These are phyloP conservation scores for Penicillium egyptiacum DNA, from an alignment of 495 filamentous ascomycete genomes.

Conservation along the genomic window DNA sequence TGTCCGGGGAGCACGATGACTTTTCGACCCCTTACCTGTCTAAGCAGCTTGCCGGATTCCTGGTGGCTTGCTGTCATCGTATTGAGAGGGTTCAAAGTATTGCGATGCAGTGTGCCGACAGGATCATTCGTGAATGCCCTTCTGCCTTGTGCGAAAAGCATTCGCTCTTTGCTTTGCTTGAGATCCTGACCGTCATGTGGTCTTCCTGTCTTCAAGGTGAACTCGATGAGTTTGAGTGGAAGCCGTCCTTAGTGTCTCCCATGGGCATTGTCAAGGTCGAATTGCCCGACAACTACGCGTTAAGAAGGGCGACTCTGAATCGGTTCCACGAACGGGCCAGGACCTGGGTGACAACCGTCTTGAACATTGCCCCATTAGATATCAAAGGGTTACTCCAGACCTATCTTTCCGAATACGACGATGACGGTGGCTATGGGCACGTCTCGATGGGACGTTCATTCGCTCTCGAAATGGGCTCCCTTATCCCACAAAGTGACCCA, in stretches of 20 bases:
- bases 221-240: slow-evolving; percentile 88
- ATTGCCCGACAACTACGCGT: slow-evolving; percentile 82
- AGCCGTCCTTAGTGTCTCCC: slow-evolving; percentile 71
- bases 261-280: slow-evolving; percentile 78
- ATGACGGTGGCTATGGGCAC: slow-evolving; percentile 82
- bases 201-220: slow-evolving; percentile 89
- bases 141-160: slow-evolving; percentile 86
- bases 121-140: slow-evolving; percentile 77
- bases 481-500: slow-evolving; percentile 86
- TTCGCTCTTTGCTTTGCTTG: slow-evolving; percentile 87
- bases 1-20: slow-evolving; percentile 64
- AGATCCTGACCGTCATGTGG: slow-evolving; percentile 93
- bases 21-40: slow-evolving; percentile 87
- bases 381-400: slow-evolving; percentile 92
- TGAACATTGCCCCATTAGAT: slow-evolving; percentile 88
- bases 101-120: slow-evolving; percentile 77
- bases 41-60: slow-evolving; percentile 77
- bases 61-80: slow-evolving; percentile 87
- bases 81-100: slow-evolving; percentile 85
- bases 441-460: slow-evolving; percentile 94
- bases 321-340: slow-evolving; percentile 75
- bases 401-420: slow-evolving; percentile 90
- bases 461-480: slow-evolving; percentile 85
- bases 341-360: slow-evolving; percentile 71
- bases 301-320: slow-evolving; percentile 74